A percentile compares a stretch with the other conserved stretches of the same genome.
phyloP scores from a whole-genome alignment of 352 stramenopile species.

The Globisporangium spiculum region DNA sequence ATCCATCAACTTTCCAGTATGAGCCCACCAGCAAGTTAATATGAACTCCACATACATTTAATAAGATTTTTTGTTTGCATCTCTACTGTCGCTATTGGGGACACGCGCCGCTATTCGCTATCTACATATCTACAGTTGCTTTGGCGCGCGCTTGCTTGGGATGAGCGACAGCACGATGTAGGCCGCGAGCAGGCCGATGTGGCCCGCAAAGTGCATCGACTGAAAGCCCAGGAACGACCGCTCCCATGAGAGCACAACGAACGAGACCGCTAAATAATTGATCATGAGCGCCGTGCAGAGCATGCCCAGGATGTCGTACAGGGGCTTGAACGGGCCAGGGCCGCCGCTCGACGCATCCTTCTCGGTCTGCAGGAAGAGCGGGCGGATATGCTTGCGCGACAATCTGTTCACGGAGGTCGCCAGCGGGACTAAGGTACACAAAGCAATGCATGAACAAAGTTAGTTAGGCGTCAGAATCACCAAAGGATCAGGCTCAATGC shows the following conservation, averaged over 20 bases:
- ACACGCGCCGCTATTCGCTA: not conserved
- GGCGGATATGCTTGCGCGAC: conserved; percentile 46
- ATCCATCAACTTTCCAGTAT: not conserved
- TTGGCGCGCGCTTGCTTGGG: conserved; percentile 46
- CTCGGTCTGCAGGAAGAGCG: conserved; percentile 41
- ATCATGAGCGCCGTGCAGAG: conserved; percentile 59
- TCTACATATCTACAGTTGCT: conserved; percentile 30
- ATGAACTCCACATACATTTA: not conserved
- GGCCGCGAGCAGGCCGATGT: conserved; percentile 46
- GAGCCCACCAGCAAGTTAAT: not conserved
- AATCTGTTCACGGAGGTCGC: conserved; percentile 70
- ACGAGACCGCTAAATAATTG: conserved; percentile 74
- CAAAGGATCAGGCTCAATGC: not conserved
- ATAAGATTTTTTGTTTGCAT: not conserved
- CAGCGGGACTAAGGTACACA: conserved; percentile 37
- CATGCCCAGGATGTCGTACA: conserved; percentile 61
- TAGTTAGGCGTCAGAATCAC: not conserved
- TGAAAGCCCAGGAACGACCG: conserved; percentile 44
- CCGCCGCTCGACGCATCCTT: conserved; percentile 8
- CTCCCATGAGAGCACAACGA: conserved; percentile 66
- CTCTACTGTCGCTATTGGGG: not conserved
- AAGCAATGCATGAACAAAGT: not conserved
- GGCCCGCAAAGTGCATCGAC: conserved; percentile 58
- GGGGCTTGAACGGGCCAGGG: conserved; percentile 30
- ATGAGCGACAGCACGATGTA: conserved; percentile 71